Base-by-base conservation (phyloP, 805 yeast species). In the Naumovozyma castellii region DNA sequence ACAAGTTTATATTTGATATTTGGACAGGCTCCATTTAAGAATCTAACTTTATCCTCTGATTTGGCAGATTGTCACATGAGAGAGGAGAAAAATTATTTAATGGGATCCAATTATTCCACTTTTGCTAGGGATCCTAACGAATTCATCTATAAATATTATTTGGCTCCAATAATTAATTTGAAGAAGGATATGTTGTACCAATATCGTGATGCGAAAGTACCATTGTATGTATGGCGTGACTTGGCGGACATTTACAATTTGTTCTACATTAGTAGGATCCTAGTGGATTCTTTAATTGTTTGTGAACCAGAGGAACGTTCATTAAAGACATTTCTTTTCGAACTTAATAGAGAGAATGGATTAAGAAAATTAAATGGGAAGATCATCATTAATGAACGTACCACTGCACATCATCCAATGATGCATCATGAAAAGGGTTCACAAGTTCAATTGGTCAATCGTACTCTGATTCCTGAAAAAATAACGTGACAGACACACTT, bases 11-110 rank as follows among this genome's bases (percentile, higher is more conserved):
- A 87, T 44, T 68, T 82, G 36, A 72, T 86, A 28, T 87, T 87
- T 63, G 94, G 88, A 35, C 75, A 80, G 50, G 80, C 84, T 57
- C 96, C 96, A 3, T 87, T 86, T 66, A 77, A 73, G 49, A 46
- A 85, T 62, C 75, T 75, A 42, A 61, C 80, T 2, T 5, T 29
- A 12, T 29, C 32, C 5, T 29, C 32, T 6, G 13, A 9, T 12
- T 6, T 5, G 5, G 5, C 14, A 6, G 32, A 29, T 29, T 12
- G 32, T 29, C 5, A 9, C 5, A 29, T 29, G 14, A n/a, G 13
- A 5, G 32, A 29, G 15, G 32, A 9, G 14, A 29, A 13, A 5
- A 12, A 9, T 12, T 29, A 29, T n/a, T n/a, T 29, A 5, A 5
- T 12, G 15, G 32, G 32, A 8, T 29, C 32, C 5, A 29, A 29